Evolutionary conservation across 371 early-diverging fungal genomes (phyloP), one percentile per base, ranked within the genome.

Genomic region (Mucor piriformis): DNA sequence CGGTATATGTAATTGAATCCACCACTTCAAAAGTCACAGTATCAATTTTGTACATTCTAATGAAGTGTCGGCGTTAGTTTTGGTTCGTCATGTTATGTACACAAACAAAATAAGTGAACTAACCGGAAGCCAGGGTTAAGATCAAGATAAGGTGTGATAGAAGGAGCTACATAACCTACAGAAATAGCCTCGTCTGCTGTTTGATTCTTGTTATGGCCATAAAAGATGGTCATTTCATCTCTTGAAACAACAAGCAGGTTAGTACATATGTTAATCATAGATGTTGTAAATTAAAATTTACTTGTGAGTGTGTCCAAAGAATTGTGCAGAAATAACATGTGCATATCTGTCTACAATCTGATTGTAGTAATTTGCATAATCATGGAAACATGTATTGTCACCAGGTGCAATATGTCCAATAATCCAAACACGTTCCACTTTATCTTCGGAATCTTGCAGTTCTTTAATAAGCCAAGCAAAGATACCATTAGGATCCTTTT

Each of bases 261-360:
- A 40, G 20, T 21, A n/a, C 6, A 20, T 43, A 3, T 42, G 6
- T 18, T 11, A 42, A n/a, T 6, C 24, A 27, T n/a, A n/a, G n/a
- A n/a, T n/a, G n/a, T n/a, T n/a, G n/a, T n/a, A n/a, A n/a, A n/a
- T n/a, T n/a, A n/a, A n/a, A n/a, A n/a, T 33, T 43, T 67, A 76
- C 81, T 68, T 71, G 64, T 85, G 86, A 6, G 81, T 79, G 38
- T 85, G 86, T 15, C 86, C 86, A 72, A 81, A 85, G 73, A 85
- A 85, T 59, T 85, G 86, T 8, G 67, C 82, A 12, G 82, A 74
- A 68, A 85, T 82, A 21, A 85, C 78, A 54, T 85, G 84, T 2
- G 83, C 6, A 82, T 68, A 50, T 85, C 86, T 74, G 32, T 82
- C 83, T 25, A 85, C 64, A 42, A 81, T 80, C 49, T 83, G 86